A percentile compares a stretch with the other conserved stretches of the same genome.
These are phyloP conservation scores for Blastobotrys muscicola DNA, from an alignment of 805 yeast species.

Conservation along the genomic window DNA sequence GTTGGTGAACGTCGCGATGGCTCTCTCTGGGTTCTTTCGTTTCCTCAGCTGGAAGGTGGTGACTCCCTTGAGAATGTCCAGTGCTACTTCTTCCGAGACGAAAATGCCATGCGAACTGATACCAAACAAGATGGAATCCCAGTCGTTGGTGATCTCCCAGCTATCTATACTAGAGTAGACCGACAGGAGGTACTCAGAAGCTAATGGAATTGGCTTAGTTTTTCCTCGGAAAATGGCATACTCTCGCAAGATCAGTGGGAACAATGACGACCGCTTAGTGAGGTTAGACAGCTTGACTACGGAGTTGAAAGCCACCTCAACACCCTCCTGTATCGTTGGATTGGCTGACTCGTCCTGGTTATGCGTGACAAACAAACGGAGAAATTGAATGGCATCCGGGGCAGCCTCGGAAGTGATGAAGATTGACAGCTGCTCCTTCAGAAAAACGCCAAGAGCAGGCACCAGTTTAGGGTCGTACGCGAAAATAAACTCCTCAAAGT, in stretches of 20 bases:
- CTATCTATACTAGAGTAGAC: slow-evolving; percentile 7
- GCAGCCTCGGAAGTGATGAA: slow-evolving; percentile 9
- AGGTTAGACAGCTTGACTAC: slow-evolving; percentile 7
- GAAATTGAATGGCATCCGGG: slow-evolving; percentile 5
- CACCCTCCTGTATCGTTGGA: slow-evolving; percentile 4
- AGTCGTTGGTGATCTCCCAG: slow-evolving; percentile 8
- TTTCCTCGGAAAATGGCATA: slow-evolving; percentile 4
- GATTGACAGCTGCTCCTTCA: slow-evolving; percentile 4
- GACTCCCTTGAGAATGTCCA: slow-evolving; percentile 6
- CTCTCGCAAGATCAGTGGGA: slow-evolving; percentile 5
- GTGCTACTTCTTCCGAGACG: slow-evolving; percentile 9
- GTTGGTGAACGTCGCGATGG: slow-evolving; percentile 6
- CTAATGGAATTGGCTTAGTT: slow-evolving; percentile 6
- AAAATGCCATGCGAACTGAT: slow-evolving; percentile 13
- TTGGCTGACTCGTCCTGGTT: slow-evolving; percentile 1
- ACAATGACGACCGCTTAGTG: slow-evolving; percentile 4
- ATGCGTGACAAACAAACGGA: slow-evolving; percentile 3
- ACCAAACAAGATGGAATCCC: slow-evolving; percentile 8
- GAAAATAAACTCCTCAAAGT: slow-evolving; percentile 4
- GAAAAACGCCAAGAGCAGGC: slow-evolving; percentile 1
- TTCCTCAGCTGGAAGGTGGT: slow-evolving; percentile 3
- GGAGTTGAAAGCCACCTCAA: slow-evolving; percentile 5
- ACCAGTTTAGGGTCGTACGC: slow-evolving; percentile 2
- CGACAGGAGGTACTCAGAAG: slow-evolving; percentile 5
- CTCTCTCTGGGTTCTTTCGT: slow-evolving; percentile 5